Evolutionary conservation across 2,329 filamentous ascomycete genomes (phyloP).

Genomic region (Penicillium janthinellum): DNA sequence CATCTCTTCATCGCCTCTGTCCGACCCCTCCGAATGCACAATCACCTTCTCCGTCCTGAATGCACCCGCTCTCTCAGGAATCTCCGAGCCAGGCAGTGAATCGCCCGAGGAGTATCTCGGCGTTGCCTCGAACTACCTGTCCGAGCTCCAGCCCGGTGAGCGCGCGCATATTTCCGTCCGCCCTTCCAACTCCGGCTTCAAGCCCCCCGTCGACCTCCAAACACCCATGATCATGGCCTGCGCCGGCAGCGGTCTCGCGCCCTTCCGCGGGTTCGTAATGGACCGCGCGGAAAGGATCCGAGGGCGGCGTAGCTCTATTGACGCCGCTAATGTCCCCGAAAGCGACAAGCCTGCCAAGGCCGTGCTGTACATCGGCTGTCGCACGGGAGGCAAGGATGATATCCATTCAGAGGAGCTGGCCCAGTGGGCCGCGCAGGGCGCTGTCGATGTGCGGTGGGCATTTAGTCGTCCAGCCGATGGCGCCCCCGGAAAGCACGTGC

Average conservation of each 20-base stretch:
- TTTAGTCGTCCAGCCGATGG: constrained; percentile 55
- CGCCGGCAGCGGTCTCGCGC: constrained; percentile 58
- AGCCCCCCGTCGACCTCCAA: constrained; percentile 35
- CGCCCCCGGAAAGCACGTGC: constrained; percentile 56
- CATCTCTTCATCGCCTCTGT: constrained; percentile 73
- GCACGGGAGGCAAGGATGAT: constrained; percentile 37
- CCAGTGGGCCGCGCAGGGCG: constrained; percentile 63
- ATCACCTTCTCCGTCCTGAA: constrained; percentile 71
- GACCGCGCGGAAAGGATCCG: constrained; percentile 54
- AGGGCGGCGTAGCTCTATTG: constrained; percentile 24
- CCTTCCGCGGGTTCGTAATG: constrained; percentile 65
- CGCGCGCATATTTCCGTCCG: constrained; percentile 39
- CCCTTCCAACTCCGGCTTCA: constrained; percentile 40
- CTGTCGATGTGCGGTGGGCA: constrained; percentile 63
- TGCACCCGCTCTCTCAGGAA: constrained; percentile 48
- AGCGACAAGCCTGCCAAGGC: constrained; percentile 33
- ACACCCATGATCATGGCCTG: constrained; percentile 45
- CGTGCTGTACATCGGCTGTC: constrained; percentile 41
- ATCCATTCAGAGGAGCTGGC: constrained; percentile 40
- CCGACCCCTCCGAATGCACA: constrained; percentile 58
- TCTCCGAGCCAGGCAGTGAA: constrained; percentile 47
- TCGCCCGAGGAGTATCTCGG: constrained; percentile 54
- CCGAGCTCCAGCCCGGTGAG: constrained; percentile 41
- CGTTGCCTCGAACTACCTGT: constrained; percentile 64
- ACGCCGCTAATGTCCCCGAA: constrained; percentile 15